A percentile compares a stretch with the other conserved stretches of the same genome.
These are phyloP conservation scores for Lichtheimia corymbifera DNA, from an alignment of 371 early-diverging fungal species.

Conservation along the genomic window DNA sequence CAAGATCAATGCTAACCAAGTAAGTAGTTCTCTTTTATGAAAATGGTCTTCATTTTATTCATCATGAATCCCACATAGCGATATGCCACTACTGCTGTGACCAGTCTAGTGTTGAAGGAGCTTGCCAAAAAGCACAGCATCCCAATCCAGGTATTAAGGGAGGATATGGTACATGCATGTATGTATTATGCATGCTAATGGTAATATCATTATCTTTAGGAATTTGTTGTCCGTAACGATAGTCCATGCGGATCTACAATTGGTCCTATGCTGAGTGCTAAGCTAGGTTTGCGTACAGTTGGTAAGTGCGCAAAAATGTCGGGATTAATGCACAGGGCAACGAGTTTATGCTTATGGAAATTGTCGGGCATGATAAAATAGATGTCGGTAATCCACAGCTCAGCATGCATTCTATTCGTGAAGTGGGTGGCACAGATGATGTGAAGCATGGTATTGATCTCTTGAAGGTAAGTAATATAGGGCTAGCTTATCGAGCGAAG, in stretches of 20 bases:
- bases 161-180: not conserved
- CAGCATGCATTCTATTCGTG: conserved; percentile 96
- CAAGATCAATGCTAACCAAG: conserved; percentile 94
- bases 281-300: conserved; percentile 93
- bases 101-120: conserved; percentile 79
- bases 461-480: conserved; percentile 57
- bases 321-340: conserved; percentile 3
- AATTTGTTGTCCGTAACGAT: conserved; percentile 95
- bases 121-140: conserved; percentile 74
- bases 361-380: conserved; percentile 16
- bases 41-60: not conserved
- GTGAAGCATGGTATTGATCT: conserved; percentile 81
- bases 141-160: conserved; percentile 69
- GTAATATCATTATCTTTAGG: conserved; percentile 29
- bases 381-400: conserved; percentile 96
- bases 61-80: conserved; percentile 35
- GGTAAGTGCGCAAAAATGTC: not conserved
- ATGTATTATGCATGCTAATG: not conserved
- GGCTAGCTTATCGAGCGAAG: not conserved
- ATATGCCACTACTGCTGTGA: conserved; percentile 93
- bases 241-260: conserved; percentile 79
- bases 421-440: conserved; percentile 91
- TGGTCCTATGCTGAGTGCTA: conserved; percentile 93
- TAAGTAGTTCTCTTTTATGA: conserved; percentile 8
- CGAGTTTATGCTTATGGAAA: no score